These are phyloP conservation scores for Passiflora organensis DNA, from an alignment of 345 rosid species.

Conservation along the genomic window DNA sequence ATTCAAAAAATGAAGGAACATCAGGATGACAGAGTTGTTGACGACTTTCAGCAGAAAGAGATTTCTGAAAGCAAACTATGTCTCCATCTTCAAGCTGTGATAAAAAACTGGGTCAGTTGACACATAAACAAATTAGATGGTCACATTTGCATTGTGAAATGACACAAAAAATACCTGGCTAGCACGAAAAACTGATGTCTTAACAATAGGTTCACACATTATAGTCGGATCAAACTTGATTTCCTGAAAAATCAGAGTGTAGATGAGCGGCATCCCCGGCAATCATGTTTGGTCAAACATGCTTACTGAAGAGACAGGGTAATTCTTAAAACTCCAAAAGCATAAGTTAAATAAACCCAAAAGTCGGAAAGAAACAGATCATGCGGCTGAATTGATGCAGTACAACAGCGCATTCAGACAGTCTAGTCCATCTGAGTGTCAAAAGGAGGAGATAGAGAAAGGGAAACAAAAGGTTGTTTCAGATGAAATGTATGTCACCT, in stretches of 20 bases:
- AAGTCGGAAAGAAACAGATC: no score
- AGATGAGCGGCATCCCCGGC: background rate
- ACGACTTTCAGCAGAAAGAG: background rate
- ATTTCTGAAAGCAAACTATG: background rate
- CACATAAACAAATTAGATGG: background rate
- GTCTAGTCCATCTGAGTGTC: no score
- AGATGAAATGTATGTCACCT: no score
- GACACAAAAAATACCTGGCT: background rate
- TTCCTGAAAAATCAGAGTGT: background rate
- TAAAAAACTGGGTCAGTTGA: background rate
- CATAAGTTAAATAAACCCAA: no score
- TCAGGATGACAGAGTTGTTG: background rate
- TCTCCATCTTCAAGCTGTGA: background rate
- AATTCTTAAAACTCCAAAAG: no score
- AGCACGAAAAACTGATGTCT: background rate
- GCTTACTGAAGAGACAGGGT: background rate
- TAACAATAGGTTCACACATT: background rate
- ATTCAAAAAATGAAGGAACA: background rate
- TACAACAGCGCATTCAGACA: no score
- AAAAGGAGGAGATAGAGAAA: no score
- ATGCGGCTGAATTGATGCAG: no score
- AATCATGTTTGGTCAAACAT: no score
- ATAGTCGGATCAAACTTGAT: background rate
- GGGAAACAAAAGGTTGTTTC: no score
- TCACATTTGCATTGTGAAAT: background rate